Evolutionary conservation across 306 rosid species (phyloP).

Genomic region (Sechiopsis laciniata): DNA sequence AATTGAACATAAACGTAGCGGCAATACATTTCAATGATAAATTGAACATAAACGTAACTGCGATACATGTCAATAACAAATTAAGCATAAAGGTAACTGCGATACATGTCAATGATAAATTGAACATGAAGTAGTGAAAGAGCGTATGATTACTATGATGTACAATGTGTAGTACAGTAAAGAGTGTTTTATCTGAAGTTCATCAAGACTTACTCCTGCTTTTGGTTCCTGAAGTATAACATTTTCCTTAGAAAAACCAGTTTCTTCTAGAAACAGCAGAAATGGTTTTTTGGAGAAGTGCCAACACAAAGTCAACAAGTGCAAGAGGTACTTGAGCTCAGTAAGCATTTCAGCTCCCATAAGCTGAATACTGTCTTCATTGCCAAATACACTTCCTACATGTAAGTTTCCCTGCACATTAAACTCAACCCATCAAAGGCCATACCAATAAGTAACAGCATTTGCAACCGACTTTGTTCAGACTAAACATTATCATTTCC

Average conservation of each 20-base stretch:
- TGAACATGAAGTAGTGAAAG: background rate
- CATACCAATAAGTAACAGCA: no score
- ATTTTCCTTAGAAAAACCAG: slow-evolving; percentile 60
- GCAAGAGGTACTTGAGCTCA: slow-evolving; percentile 66
- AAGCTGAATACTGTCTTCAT: slow-evolving; percentile 61
- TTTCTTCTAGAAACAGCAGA: slow-evolving; percentile 71
- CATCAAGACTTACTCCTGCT: slow-evolving; percentile 71
- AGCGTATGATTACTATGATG: background rate
- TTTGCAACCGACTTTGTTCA: no score
- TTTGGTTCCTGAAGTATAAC: slow-evolving; percentile 88
- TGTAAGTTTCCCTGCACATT: slow-evolving; percentile 65
- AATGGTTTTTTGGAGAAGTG: slow-evolving; percentile 88
- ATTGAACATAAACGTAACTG: no score
- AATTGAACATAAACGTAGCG: no score
- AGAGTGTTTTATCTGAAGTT: background rate
- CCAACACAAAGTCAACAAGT: slow-evolving; percentile 82
- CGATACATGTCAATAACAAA: no score
- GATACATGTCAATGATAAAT: slow-evolving; percentile 10
- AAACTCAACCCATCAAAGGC: slow-evolving; percentile 19
- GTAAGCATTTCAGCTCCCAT: slow-evolving; percentile 53
- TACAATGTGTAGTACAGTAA: background rate
- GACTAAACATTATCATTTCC: no score
- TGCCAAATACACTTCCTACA: slow-evolving; percentile 69
- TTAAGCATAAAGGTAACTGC: no score
- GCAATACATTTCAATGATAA: no score